Evolutionary conservation across 306 rosid species (phyloP).

Genomic region (Prunus armeniaca): DNA sequence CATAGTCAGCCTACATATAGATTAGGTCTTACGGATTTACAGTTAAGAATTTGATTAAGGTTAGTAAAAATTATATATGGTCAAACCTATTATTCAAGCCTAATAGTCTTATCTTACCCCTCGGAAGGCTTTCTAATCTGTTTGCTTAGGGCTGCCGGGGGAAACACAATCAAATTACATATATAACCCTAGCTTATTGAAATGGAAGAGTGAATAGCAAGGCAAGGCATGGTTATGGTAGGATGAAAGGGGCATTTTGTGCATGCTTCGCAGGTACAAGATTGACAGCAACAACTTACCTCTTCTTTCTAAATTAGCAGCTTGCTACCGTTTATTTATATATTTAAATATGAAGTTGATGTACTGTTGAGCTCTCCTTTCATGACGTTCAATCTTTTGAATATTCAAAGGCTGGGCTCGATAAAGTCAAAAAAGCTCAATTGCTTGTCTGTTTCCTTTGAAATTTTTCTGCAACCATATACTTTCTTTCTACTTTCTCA

Average conservation of each 20-base stretch:
- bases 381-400: neutral
- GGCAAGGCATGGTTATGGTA: neutral
- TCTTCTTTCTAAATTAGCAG: neutral
- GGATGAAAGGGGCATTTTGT: neutral
- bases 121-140: neutral
- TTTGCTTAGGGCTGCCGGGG: too few species aligned
- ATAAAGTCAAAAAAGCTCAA: slow-evolving; percentile 1
- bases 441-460: neutral
- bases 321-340: neutral
- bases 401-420: neutral
- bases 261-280: neutral
- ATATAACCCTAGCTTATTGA: neutral
- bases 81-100: neutral
- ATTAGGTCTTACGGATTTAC: neutral
- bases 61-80: neutral
- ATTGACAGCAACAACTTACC: neutral
- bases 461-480: neutral
- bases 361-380: neutral
- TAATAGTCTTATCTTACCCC: neutral
- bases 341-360: too few species aligned
- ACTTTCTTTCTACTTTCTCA: too few species aligned
- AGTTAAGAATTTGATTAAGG: neutral
- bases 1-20: neutral
- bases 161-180: too few species aligned
- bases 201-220: neutral